These are phyloP conservation scores for Cryphonectria carpinicola DNA, from an alignment of 2,329 filamentous ascomycete genomes.

Conservation along the genomic window DNA sequence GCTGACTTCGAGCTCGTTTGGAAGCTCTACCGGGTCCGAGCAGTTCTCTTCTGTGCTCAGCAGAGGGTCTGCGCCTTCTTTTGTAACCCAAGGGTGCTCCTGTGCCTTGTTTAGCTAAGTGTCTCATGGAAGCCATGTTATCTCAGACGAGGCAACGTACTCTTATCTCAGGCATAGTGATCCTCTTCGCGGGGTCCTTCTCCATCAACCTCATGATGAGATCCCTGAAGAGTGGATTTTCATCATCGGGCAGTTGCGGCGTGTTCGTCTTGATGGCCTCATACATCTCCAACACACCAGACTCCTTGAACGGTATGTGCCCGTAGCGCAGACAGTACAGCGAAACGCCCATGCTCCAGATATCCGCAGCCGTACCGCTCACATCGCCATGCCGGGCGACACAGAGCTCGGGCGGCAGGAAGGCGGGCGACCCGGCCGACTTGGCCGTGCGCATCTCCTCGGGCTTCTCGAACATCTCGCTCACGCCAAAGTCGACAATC, in stretches of 20 bases:
- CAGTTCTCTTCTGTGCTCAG: slow-evolving; percentile 86
- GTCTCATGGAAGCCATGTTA: not conserved
- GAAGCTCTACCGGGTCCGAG: slow-evolving; percentile 75
- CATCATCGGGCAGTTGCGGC: slow-evolving; percentile 63
- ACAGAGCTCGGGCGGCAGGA: slow-evolving; percentile 91
- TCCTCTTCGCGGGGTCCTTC: slow-evolving; percentile 82
- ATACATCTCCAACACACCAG: slow-evolving; percentile 83
- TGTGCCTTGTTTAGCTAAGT: slow-evolving; percentile 43
- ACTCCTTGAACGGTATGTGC: slow-evolving; percentile 80
- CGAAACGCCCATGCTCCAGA: slow-evolving; percentile 98
- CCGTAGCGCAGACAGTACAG: slow-evolving; percentile 93
- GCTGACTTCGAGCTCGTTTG: slow-evolving; percentile 88
- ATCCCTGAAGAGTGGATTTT: slow-evolving; percentile 72
- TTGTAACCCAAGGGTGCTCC: slow-evolving; percentile 94
- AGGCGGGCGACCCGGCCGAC: slow-evolving; percentile 91
- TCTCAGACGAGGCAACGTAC: slow-evolving; percentile 54
- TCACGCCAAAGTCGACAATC: slow-evolving; percentile 98
- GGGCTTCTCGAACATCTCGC: slow-evolving; percentile 92
- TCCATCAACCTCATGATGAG: slow-evolving; percentile 76
- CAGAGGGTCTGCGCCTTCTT: slow-evolving; percentile 74
- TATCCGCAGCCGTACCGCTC: slow-evolving; percentile 86
- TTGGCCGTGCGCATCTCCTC: slow-evolving; percentile 89
- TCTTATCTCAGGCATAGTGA: slow-evolving; percentile 79
- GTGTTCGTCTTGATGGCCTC: slow-evolving; percentile 80
- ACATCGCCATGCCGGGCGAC: slow-evolving; percentile 84